phyloP scores from a whole-genome alignment of 768 basidiomycete genomes.

The Rhodosporidiobolus odoratus region DNA sequence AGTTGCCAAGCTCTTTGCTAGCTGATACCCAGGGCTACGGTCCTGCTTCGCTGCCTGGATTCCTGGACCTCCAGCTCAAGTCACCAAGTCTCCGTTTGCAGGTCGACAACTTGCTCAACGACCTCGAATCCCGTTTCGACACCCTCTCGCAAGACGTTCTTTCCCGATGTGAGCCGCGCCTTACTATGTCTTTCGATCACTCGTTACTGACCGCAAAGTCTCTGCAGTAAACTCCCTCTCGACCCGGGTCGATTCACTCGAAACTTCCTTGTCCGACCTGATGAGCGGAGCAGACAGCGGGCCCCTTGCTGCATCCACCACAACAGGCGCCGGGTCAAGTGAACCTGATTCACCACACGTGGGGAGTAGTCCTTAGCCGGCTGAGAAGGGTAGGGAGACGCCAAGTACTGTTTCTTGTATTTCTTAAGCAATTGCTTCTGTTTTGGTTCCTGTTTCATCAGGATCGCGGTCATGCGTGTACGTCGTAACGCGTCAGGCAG shows the following conservation, averaged over 20 bases:
- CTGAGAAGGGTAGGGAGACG: no score
- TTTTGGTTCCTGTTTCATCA: not conserved
- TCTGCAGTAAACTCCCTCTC: slow-evolving; percentile 13
- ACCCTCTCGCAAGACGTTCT: slow-evolving; percentile 30
- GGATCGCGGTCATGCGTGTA: no score
- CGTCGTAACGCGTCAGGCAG: no score
- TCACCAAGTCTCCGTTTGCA: not conserved
- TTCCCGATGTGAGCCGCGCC: slow-evolving; percentile 15
- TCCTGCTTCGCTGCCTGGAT: not conserved
- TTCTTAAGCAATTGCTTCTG: not conserved
- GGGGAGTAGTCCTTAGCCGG: no score
- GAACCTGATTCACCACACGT: no score
- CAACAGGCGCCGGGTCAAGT: not conserved
- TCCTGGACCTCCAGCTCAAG: no score
- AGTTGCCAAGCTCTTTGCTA: not conserved
- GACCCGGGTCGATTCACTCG: slow-evolving; percentile 32
- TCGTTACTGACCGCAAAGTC: not conserved
- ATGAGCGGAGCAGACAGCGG: slow-evolving; percentile 22
- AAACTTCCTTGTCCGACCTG: slow-evolving; percentile 21
- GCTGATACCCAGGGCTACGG: not conserved
- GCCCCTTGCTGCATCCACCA: not conserved
- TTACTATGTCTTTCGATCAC: not conserved
- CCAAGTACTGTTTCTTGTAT: not conserved
- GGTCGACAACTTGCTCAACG: slow-evolving; percentile 33
- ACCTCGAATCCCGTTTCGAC: slow-evolving; percentile 36